Percentiles rank a stretch among this genome's conserved stretches.
Evolutionary conservation across 768 basidiomycete species (phyloP).

Genomic region (Rhizopogon vulgaris): DNA sequence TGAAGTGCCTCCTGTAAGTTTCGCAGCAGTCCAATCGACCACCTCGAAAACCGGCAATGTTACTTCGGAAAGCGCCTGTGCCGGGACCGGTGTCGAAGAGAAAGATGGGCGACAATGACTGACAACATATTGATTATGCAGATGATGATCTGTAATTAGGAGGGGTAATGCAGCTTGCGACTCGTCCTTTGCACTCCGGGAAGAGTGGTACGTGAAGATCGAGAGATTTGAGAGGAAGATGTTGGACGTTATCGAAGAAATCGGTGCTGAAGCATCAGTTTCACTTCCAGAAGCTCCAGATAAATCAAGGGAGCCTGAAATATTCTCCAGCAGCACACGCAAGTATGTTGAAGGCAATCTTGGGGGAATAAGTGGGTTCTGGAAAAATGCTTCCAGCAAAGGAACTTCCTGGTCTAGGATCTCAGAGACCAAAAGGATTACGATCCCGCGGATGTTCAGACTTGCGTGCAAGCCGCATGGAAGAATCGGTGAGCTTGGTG

Average conservation of each 20-base stretch:
- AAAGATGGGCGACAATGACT: constrained; percentile 37
- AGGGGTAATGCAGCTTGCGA: constrained; percentile 51
- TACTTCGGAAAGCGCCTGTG: constrained; percentile 13
- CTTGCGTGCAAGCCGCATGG: constrained; percentile 24
- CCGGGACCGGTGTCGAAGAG: constrained; percentile 7
- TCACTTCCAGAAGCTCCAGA: constrained; percentile 4
- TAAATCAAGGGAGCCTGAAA: constrained; percentile 18
- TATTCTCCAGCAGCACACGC: constrained; percentile 44
- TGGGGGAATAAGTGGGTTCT: constrained; percentile 56
- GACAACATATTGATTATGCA: constrained; percentile 50
- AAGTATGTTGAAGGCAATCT: constrained; percentile 41
- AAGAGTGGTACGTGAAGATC: constrained; percentile 42
- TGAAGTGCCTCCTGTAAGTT: constrained; percentile 34
- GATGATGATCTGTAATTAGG: constrained; percentile 66
- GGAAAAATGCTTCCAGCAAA: constrained; percentile 40
- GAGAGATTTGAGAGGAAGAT: constrained; percentile 45
- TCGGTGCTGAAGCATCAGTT: constrained; percentile 2
- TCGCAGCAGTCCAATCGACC: constrained; percentile 54
- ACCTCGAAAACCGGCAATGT: constrained; percentile 52
- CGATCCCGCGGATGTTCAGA: constrained; percentile 37
- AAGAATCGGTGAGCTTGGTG: constrained; percentile 13
- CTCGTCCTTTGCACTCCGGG: constrained; percentile 6
- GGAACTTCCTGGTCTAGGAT: constrained; percentile 3
- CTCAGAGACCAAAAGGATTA: constrained; percentile 41
- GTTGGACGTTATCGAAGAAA: constrained; percentile 1